Evolutionary conservation across 352 stramenopile species (phyloP).

Genomic region (Phytophthora crassamura): DNA sequence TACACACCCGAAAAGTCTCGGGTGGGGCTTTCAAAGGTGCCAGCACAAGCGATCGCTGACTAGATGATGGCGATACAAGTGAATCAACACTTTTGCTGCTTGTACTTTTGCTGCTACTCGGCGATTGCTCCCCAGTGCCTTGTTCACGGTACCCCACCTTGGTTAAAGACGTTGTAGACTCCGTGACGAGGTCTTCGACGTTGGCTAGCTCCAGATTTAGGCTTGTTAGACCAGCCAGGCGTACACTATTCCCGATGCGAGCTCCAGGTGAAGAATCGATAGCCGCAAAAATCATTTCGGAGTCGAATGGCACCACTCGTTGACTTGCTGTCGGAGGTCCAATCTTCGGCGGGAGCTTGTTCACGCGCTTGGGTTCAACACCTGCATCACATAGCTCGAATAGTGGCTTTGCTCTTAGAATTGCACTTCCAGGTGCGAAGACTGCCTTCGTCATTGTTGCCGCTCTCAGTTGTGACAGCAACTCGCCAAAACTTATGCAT

Average conservation of each 20-base stretch:
- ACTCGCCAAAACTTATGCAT: constrained; percentile 11
- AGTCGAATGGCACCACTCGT: constrained; percentile 25
- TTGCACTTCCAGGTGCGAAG: constrained; percentile 30
- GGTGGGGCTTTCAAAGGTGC: constrained; percentile 20
- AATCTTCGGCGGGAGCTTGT: constrained; percentile 1
- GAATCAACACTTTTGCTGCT: not conserved
- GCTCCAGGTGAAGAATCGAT: constrained; percentile 3
- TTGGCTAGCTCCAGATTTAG: constrained; percentile 32
- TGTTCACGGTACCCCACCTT: not conserved
- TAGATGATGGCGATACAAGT: not conserved
- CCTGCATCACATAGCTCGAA: constrained; percentile 43
- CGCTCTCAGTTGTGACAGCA: constrained; percentile 18
- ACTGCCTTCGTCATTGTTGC: constrained; percentile 21
- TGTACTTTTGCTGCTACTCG: not conserved
- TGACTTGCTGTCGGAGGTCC: not conserved
- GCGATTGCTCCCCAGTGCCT: not conserved
- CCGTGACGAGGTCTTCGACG: constrained; percentile 8
- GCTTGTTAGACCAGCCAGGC: constrained; percentile 3
- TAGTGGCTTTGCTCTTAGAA: constrained; percentile 40
- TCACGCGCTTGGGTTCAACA: constrained; percentile 6
- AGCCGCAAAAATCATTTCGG: constrained; percentile 22
- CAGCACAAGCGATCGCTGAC: not conserved
- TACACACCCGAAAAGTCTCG: constrained; percentile 5
- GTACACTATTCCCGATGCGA: not conserved
- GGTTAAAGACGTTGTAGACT: not conserved